Conservation (phyloP, 441 rosid genomes). For the Lepidium campestre region DNA sequence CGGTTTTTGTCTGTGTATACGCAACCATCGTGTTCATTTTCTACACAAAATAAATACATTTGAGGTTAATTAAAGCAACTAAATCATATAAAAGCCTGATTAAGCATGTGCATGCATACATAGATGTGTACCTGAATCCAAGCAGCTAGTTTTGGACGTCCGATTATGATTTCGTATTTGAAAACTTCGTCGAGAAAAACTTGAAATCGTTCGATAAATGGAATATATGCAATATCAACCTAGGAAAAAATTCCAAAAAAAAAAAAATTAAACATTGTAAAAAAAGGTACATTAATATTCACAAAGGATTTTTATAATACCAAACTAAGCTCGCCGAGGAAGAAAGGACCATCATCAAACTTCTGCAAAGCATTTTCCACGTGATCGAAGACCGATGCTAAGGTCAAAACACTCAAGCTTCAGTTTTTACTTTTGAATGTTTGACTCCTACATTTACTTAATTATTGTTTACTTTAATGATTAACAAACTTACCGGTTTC, state of each 20-base stretch:
- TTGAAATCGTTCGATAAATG: conserved; percentile 59
- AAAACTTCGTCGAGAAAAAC: conserved; percentile 47
- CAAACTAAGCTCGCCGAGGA: conserved; percentile 73
- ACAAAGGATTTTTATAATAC: no score
- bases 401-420: background rate
- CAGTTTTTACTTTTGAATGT: background rate
- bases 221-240: conserved; percentile 74
- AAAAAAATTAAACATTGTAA: background rate
- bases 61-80: background rate
- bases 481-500: conserved; percentile 44
- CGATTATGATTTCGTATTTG: conserved; percentile 47
- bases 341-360: conserved; percentile 65
- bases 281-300: no score
- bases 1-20: conserved; percentile 11
- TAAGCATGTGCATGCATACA: background rate
- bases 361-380: conserved; percentile 61
- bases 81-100: background rate
- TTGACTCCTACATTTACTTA: background rate
- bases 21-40: conserved; percentile 17
- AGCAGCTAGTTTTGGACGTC: conserved; percentile 66
- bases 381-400: conserved; percentile 46
- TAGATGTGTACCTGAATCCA: conserved; percentile 63
- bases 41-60: background rate
- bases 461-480: background rate
- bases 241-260: background rate